phyloP scores from a whole-genome alignment of 257 asterid genomes.

The Solanum medicagineum region DNA sequence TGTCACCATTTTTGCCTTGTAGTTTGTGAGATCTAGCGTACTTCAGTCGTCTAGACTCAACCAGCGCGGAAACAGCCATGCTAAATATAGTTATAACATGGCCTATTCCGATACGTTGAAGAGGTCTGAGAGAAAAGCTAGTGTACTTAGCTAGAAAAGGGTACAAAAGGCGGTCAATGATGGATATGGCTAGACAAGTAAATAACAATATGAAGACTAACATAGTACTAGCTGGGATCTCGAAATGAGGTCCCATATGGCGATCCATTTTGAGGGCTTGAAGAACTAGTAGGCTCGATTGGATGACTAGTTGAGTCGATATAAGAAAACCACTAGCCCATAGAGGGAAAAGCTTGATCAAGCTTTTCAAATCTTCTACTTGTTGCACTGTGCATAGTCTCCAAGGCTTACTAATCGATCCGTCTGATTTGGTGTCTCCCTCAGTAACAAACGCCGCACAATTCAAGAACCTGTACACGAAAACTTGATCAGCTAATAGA shows the following conservation, averaged over 20 bases:
- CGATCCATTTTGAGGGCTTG: slow-evolving; percentile 74
- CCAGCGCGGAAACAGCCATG: slow-evolving; percentile 41
- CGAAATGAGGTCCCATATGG: slow-evolving; percentile 24
- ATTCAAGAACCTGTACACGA: slow-evolving; percentile 40
- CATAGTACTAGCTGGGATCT: slow-evolving; percentile 59
- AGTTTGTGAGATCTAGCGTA: not conserved
- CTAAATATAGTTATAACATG: slow-evolving; percentile 25
- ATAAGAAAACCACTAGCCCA: slow-evolving; percentile 63
- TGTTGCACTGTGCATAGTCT: slow-evolving; percentile 33
- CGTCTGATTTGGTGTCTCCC: slow-evolving; percentile 14
- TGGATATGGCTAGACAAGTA: slow-evolving; percentile 29
- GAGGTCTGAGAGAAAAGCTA: slow-evolving; percentile 30
- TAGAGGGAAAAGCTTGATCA: slow-evolving; percentile 43
- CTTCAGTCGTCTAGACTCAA: slow-evolving; percentile 20
- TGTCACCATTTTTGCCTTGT: not conserved
- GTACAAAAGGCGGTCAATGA: slow-evolving; percentile 33
- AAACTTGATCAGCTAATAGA: not conserved
- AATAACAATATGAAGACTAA: slow-evolving; percentile 37
- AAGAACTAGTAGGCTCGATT: slow-evolving; percentile 33
- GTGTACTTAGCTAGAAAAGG: slow-evolving; percentile 35
- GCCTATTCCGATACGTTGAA: slow-evolving; percentile 52
- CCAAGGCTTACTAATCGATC: slow-evolving; percentile 20
- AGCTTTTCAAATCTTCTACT: slow-evolving; percentile 53
- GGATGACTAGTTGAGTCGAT: slow-evolving; percentile 53
- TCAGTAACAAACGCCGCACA: slow-evolving; percentile 43